These are phyloP conservation scores for Penium margaritaceum DNA, from an alignment of 139 green algal genomes.

Conservation along the genomic window DNA sequence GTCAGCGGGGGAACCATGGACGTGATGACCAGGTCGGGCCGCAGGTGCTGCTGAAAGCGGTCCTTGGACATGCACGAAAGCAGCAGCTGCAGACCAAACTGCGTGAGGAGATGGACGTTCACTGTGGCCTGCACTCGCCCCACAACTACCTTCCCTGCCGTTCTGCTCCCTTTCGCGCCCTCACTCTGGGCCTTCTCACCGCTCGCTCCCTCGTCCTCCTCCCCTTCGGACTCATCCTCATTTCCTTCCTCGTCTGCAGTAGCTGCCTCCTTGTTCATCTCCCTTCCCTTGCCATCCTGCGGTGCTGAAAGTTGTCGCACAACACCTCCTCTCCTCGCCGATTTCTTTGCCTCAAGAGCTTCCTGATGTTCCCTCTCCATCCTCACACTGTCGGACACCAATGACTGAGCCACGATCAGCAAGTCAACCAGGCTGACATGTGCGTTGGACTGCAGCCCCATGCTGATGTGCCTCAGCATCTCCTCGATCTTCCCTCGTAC, in stretches of 20 bases:
- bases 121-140: neutral
- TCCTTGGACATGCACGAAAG: conserved; percentile 44
- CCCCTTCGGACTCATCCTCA: conserved; percentile 5
- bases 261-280: neutral
- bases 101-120: conserved; percentile 69
- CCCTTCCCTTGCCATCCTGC: neutral
- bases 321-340: neutral
- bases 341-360: neutral
- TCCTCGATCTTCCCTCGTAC: conserved; percentile 59
- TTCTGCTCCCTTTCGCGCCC: neutral
- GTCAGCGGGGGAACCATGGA: too few relatives aligned
- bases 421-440: conserved; percentile 54
- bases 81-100: conserved; percentile 73
- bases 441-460: conserved; percentile 65
- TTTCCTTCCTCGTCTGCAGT: neutral
- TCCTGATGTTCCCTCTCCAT: conserved; percentile 37
- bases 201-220: neutral
- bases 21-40: too few relatives aligned
- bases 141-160: neutral
- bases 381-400: conserved; percentile 50
- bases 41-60: too few relatives aligned
- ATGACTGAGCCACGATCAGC: conserved; percentile 54
- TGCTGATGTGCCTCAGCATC: conserved; percentile 63
- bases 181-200: neutral
- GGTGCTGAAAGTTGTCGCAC: neutral